Evolutionary conservation across 257 asterid genomes (phyloP).

Genomic region (Solanum piurae): DNA sequence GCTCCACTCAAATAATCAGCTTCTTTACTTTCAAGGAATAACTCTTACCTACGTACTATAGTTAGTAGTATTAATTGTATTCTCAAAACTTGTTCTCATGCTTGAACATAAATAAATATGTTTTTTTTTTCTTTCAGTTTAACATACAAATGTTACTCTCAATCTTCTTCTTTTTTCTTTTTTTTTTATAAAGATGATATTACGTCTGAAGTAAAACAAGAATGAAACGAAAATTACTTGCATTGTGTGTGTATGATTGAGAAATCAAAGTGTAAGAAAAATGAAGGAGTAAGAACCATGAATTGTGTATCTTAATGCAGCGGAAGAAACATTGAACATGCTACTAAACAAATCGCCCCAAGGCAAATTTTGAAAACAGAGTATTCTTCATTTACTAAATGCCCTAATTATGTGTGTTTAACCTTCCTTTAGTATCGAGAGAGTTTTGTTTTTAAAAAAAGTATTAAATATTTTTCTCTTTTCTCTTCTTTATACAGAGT

Average conservation of each 20-base stretch:
- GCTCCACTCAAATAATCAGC: neutral
- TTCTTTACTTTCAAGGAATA: neutral
- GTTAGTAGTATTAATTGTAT: neutral
- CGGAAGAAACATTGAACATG: neutral
- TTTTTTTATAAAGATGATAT: neutral
- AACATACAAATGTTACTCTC: too few relatives aligned
- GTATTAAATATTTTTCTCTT: too few relatives aligned
- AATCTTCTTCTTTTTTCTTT: too few relatives aligned
- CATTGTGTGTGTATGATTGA: neutral
- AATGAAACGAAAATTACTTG: neutral
- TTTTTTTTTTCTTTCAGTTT: neutral
- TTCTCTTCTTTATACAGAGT: too few relatives aligned
- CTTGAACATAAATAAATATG: neutral
- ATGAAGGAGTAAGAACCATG: neutral
- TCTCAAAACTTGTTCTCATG: neutral
- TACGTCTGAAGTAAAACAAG: neutral
- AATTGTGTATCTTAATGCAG: neutral
- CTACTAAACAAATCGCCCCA: neutral
- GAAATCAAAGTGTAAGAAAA: neutral
- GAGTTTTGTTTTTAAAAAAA: too few relatives aligned
- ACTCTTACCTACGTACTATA: neutral
- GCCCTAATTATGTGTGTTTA: too few relatives aligned
- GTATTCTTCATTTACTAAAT: neutral
- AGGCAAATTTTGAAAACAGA: neutral
- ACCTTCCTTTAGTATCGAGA: too few relatives aligned